Percentiles rank a stretch among this genome's conserved stretches.
Conservation (phyloP, 768 basidiomycete species). For the Auriscalpium orientale region DNA sequence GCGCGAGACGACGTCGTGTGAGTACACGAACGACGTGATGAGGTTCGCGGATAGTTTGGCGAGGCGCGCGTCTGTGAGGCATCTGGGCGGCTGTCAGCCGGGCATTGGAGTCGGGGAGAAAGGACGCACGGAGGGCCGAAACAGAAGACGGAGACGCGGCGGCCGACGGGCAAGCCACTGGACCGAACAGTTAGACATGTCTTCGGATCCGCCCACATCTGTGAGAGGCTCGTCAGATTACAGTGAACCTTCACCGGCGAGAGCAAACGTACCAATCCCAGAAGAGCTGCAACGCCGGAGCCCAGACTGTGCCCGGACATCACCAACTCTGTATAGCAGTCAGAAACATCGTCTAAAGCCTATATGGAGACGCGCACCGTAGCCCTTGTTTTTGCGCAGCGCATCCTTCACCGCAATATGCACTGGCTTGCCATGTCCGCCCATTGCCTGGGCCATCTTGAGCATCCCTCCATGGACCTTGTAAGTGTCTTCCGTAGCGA, state of each 20-base stretch:
- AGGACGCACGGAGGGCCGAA: slow-evolving; percentile 69
- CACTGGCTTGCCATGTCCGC: slow-evolving; percentile 66
- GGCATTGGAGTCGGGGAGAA: not conserved
- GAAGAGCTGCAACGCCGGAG: slow-evolving; percentile 69
- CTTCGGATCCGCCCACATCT: slow-evolving; percentile 84
- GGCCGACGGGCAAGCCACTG: slow-evolving; percentile 61
- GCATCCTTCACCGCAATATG: slow-evolving; percentile 69
- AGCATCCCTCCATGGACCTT: slow-evolving; percentile 79
- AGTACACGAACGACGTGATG: slow-evolving; percentile 74
- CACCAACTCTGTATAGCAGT: slow-evolving; percentile 44
- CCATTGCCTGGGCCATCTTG: slow-evolving; percentile 75
- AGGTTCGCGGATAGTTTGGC: slow-evolving; percentile 52
- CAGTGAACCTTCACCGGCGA: not conserved
- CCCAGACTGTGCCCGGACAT: slow-evolving; percentile 82
- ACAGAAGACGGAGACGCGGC: slow-evolving; percentile 67
- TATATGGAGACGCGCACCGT: slow-evolving; percentile 39
- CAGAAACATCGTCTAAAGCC: not conserved
- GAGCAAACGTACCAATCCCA: slow-evolving; percentile 52
- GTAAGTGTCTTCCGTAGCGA: slow-evolving; percentile 30
- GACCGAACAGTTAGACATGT: slow-evolving; percentile 63
- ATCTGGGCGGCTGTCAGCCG: slow-evolving; percentile 29
- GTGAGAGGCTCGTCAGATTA: not conserved
- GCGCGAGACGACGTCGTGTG: slow-evolving; percentile 74
- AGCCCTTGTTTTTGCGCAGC: slow-evolving; percentile 58
- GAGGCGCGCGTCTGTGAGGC: slow-evolving; percentile 54